Evolutionary conservation across 345 rosid species (phyloP), one percentile per base, ranked within the genome.

Genomic region (Bruguiera gymnorhiza): DNA sequence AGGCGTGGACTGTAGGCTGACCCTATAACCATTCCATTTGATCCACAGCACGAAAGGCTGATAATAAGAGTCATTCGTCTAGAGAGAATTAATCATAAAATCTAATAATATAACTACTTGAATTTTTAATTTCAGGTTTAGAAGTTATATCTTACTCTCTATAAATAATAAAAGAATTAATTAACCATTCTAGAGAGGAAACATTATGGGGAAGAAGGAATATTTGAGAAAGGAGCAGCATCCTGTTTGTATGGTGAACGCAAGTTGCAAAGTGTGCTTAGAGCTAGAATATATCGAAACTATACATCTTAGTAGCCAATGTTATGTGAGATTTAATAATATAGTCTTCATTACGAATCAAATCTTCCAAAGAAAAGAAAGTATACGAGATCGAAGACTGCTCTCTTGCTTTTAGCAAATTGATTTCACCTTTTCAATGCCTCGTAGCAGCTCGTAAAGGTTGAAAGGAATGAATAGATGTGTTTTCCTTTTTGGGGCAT

Each of bases 271-370:
- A 39, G 57, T 36, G 34, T 9, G 8, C 57, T 3, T 6, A 27
- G 3, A 21, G 60, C 30, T 24, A 56, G 29, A 56, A 24, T 56
- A 24, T 11, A 11, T 56, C 19, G 30, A 39, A 61, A 43, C 7
- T 27, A 55, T 8, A 7, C 8, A 11, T 23, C 3, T 23, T 5
- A 10, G 10, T 56, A 7, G 16, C 6, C 26, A 21, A 8, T 8
- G 60, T 24, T 24, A 53, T 20, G 3, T 23, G 13, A 46, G 55
- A 43, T 48, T 64, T 27, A 3, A 52, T 51, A 20, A 60, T 61
- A 53, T 60, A 34, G 18, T 69, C 59, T 31, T 23, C 32, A 36
- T 29, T 32, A 36, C 8, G 86, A 79, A 79, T 79, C 74, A 79
- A 69, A 75, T 79, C 82, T 65, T 68, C 7, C 7, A 21, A 19